These are phyloP conservation scores for Tetragonia tetragonoides DNA, from an alignment of 148 eudicot species.

Conservation along the genomic window DNA sequence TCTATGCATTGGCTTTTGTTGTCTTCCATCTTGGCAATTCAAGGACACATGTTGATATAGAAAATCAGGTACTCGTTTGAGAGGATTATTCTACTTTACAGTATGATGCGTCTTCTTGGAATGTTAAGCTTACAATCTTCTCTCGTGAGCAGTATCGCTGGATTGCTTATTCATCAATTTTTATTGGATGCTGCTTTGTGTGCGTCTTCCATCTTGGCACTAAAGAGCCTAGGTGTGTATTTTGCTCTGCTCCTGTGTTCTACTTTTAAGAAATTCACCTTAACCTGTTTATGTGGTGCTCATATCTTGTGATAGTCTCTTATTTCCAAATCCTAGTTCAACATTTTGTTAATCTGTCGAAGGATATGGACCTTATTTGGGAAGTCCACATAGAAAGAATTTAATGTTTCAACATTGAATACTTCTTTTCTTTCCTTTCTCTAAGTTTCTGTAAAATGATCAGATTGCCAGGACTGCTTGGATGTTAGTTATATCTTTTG, in stretches of 20 bases:
- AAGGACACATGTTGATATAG: conserved; percentile 46
- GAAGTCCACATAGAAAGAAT: background rate
- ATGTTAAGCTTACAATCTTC: conserved; percentile 19
- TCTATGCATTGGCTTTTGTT: conserved; percentile 73
- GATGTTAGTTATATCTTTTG: background rate
- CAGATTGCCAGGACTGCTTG: background rate
- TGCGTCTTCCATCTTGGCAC: conserved; percentile 75
- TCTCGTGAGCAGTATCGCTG: conserved; percentile 71
- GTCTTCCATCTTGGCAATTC: conserved; percentile 58
- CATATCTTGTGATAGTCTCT: background rate
- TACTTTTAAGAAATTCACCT: background rate
- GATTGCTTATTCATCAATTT: conserved; percentile 82
- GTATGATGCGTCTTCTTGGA: conserved; percentile 3
- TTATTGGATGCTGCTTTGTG: conserved; percentile 84
- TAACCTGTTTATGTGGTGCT: background rate
- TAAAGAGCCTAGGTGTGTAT: conserved; percentile 77
- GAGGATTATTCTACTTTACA: background rate
- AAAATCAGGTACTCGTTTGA: conserved; percentile 60
- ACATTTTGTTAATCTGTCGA: background rate
- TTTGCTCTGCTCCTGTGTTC: background rate
- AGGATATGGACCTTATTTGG: background rate
- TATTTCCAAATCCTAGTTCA: background rate
- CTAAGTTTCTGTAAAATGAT: background rate
- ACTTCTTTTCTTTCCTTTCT: background rate
- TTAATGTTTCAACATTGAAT: background rate